Conservation (phyloP, 2,329 filamentous ascomycete species). For the Xylariaceae sp. region DNA sequence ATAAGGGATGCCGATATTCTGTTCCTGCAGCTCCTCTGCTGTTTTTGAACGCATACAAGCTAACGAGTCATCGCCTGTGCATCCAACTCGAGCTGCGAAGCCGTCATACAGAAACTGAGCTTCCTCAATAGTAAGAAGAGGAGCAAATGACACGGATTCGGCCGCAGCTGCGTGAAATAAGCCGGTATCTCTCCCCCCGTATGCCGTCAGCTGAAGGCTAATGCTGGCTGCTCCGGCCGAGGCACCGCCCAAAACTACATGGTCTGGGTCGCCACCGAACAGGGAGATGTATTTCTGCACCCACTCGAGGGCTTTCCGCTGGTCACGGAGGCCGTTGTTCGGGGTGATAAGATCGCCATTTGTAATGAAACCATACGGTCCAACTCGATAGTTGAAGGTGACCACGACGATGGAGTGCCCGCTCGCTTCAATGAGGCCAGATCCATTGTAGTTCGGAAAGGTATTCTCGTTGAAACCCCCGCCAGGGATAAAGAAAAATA, state of each 20-base stretch:
- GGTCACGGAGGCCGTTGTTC: constrained; percentile 73
- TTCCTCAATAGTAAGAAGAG: constrained; percentile 48
- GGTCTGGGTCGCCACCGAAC: constrained; percentile 71
- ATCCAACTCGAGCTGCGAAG: constrained; percentile 48
- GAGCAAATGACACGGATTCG: constrained; percentile 55
- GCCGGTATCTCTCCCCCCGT: constrained; percentile 50
- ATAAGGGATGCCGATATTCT: constrained; percentile 46
- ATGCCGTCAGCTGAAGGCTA: constrained; percentile 63
- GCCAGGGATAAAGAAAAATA: constrained; percentile 63
- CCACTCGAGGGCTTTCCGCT: constrained; percentile 71
- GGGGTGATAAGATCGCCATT: constrained; percentile 58
- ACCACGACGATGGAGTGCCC: constrained; percentile 68
- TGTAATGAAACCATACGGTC: constrained; percentile 72
- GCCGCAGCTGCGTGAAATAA: constrained; percentile 56
- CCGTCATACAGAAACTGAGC: constrained; percentile 57
- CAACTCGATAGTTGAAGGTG: constrained; percentile 76
- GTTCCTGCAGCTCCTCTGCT: constrained; percentile 44
- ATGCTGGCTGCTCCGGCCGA: constrained; percentile 70
- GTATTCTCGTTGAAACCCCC: constrained; percentile 60
- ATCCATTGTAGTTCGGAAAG: constrained; percentile 60
- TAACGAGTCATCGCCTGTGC: constrained; percentile 43
- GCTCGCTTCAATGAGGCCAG: constrained; percentile 61
- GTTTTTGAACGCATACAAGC: constrained; percentile 50
- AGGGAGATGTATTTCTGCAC: constrained; percentile 64
- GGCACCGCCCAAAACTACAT: constrained; percentile 69